Conservation (phyloP, 1,284 basidiomycete species). For the Sanghuangporus sanghuang region DNA sequence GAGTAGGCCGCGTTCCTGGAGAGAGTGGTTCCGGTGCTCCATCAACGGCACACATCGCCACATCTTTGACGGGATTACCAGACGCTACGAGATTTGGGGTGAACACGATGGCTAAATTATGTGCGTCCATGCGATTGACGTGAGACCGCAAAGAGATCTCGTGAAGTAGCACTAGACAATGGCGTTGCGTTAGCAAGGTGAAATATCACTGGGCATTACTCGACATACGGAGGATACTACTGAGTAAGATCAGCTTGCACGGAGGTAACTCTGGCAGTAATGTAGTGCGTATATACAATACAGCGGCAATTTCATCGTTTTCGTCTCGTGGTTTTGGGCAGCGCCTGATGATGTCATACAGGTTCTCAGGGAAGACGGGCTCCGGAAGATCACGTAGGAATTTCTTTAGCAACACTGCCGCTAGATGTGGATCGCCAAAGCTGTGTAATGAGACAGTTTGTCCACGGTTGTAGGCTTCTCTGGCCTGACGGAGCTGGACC, state of each 20-base stretch:
- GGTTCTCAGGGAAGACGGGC: constrained; percentile 64
- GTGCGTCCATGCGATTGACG: constrained; percentile 75
- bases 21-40: constrained; percentile 33
- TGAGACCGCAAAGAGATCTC: constrained; percentile 64
- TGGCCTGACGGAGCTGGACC: constrained; percentile 61
- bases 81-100: constrained; percentile 74
- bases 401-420: constrained; percentile 82
- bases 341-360: constrained; percentile 59
- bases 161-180: constrained; percentile 60
- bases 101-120: constrained; percentile 75
- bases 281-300: constrained; percentile 60
- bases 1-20: constrained; percentile 17
- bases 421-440: constrained; percentile 73
- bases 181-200: constrained; percentile 7
- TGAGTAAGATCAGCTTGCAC: constrained; percentile 70
- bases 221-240: constrained; percentile 64
- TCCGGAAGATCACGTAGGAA: constrained; percentile 75
- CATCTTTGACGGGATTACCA: constrained; percentile 61
- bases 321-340: constrained; percentile 60
- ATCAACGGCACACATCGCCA: constrained; percentile 64
- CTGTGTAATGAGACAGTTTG: constrained; percentile 71
- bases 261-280: constrained; percentile 63
- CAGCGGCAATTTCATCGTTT: constrained; percentile 48
- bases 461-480: constrained; percentile 80
- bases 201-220: not conserved